phyloP scores from a whole-genome alignment of 2,329 filamentous ascomycete genomes.

The Cordyceps cicadae region DNA sequence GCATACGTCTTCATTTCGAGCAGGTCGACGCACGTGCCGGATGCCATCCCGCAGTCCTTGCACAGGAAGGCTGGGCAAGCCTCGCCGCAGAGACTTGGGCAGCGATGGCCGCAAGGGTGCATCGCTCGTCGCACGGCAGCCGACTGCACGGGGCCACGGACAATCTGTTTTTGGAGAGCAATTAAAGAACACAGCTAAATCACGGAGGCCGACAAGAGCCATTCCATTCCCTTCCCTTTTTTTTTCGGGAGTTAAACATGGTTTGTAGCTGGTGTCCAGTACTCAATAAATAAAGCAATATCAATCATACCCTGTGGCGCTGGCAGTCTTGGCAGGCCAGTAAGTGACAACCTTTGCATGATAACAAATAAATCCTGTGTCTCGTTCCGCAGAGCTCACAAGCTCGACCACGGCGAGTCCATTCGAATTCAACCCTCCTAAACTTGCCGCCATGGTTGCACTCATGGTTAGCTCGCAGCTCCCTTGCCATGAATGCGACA shows the following conservation, averaged over 20 bases:
- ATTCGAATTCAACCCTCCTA: neutral
- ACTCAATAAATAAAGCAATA: neutral
- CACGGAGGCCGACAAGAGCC: too few relatives aligned
- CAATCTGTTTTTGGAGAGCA: too few relatives aligned
- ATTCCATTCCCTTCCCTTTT: too few relatives aligned
- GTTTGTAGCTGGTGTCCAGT: neutral
- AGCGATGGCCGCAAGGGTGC: constrained; percentile 53
- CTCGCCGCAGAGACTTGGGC: constrained; percentile 57
- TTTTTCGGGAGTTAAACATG: too few relatives aligned
- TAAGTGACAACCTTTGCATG: constrained; percentile 11
- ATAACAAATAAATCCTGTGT: constrained; percentile 11
- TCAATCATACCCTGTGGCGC: neutral
- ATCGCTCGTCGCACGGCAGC: constrained; percentile 54
- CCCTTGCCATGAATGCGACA: constrained; percentile 4
- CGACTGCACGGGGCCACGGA: constrained; percentile 59
- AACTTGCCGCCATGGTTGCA: constrained; percentile 9
- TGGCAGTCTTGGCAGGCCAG: neutral
- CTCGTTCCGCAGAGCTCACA: constrained; percentile 8
- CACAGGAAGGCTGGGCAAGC: constrained; percentile 48
- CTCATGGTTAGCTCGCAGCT: constrained; percentile 9
- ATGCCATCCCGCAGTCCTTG: constrained; percentile 40
- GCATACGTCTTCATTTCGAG: constrained; percentile 43
- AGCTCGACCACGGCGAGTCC: neutral
- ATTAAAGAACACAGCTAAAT: too few relatives aligned
- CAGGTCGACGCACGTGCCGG: constrained; percentile 43